Percentiles rank a stretch among this genome's conserved stretches.
Conservation (phyloP, 345 rosid genomes). For the Eucalyptus decipiens region DNA sequence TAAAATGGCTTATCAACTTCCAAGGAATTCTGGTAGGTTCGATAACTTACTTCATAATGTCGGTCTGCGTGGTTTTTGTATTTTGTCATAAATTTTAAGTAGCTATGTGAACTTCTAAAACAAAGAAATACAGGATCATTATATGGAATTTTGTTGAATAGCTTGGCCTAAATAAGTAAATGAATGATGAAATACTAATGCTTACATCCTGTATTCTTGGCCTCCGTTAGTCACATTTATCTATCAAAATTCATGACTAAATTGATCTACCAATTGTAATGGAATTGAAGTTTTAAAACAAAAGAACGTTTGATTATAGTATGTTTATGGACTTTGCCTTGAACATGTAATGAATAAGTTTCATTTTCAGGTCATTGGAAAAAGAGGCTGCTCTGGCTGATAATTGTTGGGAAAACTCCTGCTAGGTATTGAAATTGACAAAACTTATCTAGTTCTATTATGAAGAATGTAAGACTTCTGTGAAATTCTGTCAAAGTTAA, state of each 20-base stretch:
- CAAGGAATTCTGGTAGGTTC: neutral
- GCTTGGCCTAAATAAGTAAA: neutral
- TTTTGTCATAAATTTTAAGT: neutral
- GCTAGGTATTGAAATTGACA: no score
- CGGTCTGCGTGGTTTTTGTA: neutral
- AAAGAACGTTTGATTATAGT: no score
- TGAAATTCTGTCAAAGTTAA: no score
- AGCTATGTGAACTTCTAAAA: neutral
- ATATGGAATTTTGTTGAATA: neutral
- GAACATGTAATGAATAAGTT: neutral
- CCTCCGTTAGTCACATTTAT: neutral
- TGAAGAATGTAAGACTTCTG: no score
- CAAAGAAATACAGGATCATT: neutral
- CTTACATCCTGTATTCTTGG: neutral
- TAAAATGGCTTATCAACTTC: neutral
- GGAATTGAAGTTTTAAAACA: neutral
- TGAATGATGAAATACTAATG: neutral
- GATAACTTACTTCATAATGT: neutral
- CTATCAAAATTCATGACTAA: neutral
- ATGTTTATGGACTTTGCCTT: neutral
- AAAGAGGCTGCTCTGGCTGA: neutral
- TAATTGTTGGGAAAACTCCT: no score
- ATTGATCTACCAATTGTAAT: neutral
- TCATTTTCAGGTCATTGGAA: neutral
- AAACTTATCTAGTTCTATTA: no score